Conservation (phyloP, 805 yeast genomes). For the Wickerhamiella occidentalis region DNA sequence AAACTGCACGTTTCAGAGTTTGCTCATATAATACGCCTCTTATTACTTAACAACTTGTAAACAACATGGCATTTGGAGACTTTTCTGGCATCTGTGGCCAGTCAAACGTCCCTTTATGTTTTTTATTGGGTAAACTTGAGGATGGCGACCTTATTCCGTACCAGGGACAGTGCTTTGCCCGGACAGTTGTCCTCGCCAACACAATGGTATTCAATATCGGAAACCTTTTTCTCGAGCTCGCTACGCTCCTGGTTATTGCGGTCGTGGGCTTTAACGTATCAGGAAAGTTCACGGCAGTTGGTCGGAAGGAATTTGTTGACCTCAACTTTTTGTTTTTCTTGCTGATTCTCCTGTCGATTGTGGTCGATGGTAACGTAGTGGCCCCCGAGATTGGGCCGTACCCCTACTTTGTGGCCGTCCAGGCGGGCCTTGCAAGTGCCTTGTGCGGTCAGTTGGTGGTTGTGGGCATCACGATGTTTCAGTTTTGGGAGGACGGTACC, state of each 20-base stretch:
- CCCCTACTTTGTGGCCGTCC: slow-evolving; percentile 74
- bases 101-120: slow-evolving; percentile 2
- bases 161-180: slow-evolving; percentile 51
- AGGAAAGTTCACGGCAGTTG: slow-evolving; percentile 87
- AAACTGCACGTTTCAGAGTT: too few species aligned
- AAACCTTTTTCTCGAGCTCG: slow-evolving; percentile 73
- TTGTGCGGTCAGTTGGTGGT: slow-evolving; percentile 56
- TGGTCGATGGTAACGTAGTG: slow-evolving; percentile 85
- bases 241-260: slow-evolving; percentile 49
- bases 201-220: slow-evolving; percentile 85
- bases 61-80: slow-evolving; percentile 8
- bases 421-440: slow-evolving; percentile 61
- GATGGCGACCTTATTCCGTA: neutral
- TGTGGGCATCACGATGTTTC: slow-evolving; percentile 73
- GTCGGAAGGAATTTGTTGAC: slow-evolving; percentile 71
- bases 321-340: slow-evolving; percentile 51
- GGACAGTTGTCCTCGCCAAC: slow-evolving; percentile 79
- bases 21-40: neutral
- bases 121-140: neutral
- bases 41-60: neutral
- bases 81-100: slow-evolving; percentile 6
- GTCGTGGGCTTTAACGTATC: slow-evolving; percentile 68
- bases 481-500: slow-evolving; percentile 93
- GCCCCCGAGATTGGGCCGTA: slow-evolving; percentile 71
- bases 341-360: slow-evolving; percentile 50